Percentiles rank a stretch among this genome's conserved stretches.
phyloP scores from a whole-genome alignment of 2,329 filamentous ascomycete species.

The Fusarium neocosmosporiellum region DNA sequence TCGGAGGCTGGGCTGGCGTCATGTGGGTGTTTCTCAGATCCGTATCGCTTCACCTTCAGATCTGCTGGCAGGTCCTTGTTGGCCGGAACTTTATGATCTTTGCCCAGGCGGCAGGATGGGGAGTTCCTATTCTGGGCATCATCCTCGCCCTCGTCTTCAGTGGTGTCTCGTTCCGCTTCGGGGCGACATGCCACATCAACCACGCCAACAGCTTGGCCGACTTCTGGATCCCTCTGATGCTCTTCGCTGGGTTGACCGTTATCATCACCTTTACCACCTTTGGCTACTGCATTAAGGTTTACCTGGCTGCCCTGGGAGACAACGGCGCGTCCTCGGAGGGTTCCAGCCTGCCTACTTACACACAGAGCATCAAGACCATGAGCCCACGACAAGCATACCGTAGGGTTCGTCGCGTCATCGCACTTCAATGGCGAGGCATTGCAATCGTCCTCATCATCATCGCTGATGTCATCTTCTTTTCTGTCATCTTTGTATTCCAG shows the following conservation, averaged over 20 bases:
- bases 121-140: slow-evolving; percentile 80
- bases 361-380: slow-evolving; percentile 78
- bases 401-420: slow-evolving; percentile 85
- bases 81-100: slow-evolving; percentile 91
- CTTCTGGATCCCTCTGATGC: slow-evolving; percentile 90
- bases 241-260: slow-evolving; percentile 79
- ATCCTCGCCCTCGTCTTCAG: slow-evolving; percentile 83
- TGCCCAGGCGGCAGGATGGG: slow-evolving; percentile 85
- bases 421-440: slow-evolving; percentile 95
- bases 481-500: slow-evolving; percentile 88
- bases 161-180: slow-evolving; percentile 94
- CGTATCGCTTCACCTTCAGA: slow-evolving; percentile 93
- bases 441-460: slow-evolving; percentile 91
- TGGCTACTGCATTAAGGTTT: slow-evolving; percentile 94
- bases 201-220: slow-evolving; percentile 83
- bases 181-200: slow-evolving; percentile 93
- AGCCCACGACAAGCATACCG: slow-evolving; percentile 89
- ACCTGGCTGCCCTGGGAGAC: slow-evolving; percentile 84
- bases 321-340: slow-evolving; percentile 75
- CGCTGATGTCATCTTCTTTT: slow-evolving; percentile 92
- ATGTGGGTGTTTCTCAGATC: slow-evolving; percentile 94
- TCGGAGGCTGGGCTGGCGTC: slow-evolving; percentile 85
- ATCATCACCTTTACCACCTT: slow-evolving; percentile 88
- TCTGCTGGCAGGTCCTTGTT: slow-evolving; percentile 95
- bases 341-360: slow-evolving; percentile 77